Evolutionary conservation across 106 monocot genomes (phyloP).

Genomic region (Dioscorea alata): DNA sequence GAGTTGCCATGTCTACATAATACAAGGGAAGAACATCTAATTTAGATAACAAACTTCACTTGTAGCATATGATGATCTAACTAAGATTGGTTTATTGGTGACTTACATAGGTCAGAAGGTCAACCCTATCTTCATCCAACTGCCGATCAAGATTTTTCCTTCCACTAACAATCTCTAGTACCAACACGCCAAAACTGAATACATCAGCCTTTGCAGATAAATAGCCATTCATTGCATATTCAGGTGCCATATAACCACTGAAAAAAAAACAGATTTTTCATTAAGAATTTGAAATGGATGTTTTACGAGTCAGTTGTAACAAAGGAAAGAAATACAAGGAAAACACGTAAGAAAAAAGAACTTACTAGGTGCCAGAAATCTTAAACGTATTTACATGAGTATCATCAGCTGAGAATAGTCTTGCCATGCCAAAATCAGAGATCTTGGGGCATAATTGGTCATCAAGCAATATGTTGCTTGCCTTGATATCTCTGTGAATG

Average conservation of each 20-base stretch:
- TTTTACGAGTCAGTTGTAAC: not conserved
- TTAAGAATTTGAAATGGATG: not conserved
- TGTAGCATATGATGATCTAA: not conserved
- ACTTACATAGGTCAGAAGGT: slow-evolving; percentile 73
- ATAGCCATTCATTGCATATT: slow-evolving; percentile 63
- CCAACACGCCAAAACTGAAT: slow-evolving; percentile 62
- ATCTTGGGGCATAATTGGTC: slow-evolving; percentile 53
- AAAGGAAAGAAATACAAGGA: not conserved
- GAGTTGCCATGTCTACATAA: slow-evolving; percentile 51
- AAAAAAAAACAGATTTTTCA: not conserved
- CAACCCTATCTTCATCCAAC: slow-evolving; percentile 32
- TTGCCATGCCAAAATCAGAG: slow-evolving; percentile 68
- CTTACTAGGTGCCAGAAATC: slow-evolving; percentile 77
- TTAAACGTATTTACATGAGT: slow-evolving; percentile 67
- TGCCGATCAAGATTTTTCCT: slow-evolving; percentile 47
- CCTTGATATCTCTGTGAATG: slow-evolving; percentile 69
- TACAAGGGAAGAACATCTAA: not conserved
- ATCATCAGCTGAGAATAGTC: slow-evolving; percentile 60
- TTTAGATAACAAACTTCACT: not conserved
- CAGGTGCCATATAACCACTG: slow-evolving; percentile 71
- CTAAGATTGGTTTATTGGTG: not conserved
- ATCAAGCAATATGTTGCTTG: slow-evolving; percentile 64
- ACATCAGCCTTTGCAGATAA: slow-evolving; percentile 68
- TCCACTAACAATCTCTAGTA: slow-evolving; percentile 62
- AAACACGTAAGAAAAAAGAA: not conserved